Conservation (phyloP, 495 filamentous ascomycete genomes). For the Viridothelium virens region DNA sequence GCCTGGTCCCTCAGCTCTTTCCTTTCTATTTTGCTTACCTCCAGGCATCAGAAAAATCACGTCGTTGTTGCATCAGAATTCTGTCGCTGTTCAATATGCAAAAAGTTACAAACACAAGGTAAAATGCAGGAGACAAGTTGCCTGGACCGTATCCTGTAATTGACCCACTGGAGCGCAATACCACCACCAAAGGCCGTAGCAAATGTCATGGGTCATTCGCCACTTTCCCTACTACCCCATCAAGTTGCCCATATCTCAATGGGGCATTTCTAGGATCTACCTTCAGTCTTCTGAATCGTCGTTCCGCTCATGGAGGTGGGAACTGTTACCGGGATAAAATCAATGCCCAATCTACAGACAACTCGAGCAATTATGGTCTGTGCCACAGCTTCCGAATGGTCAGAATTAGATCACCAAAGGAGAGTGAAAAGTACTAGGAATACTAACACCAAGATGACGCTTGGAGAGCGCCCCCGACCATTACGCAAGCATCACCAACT, state of each 20-base stretch:
- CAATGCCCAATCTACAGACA: slow-evolving; percentile 11
- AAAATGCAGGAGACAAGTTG: slow-evolving; percentile 18
- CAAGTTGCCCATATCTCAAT: slow-evolving; percentile 30
- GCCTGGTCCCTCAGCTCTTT: not conserved
- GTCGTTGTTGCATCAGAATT: not conserved
- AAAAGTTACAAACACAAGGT: slow-evolving; percentile 8
- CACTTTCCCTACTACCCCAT: slow-evolving; percentile 25
- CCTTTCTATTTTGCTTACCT: not conserved
- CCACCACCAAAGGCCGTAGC: slow-evolving; percentile 34
- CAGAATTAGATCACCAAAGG: not conserved
- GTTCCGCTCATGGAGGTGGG: slow-evolving; percentile 11
- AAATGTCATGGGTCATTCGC: slow-evolving; percentile 32
- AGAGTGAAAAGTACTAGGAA: not conserved
- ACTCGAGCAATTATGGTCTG: slow-evolving; percentile 15
- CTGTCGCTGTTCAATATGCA: not conserved
- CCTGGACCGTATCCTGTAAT: slow-evolving; percentile 32
- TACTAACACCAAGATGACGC: slow-evolving; percentile 9
- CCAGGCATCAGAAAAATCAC: slow-evolving; percentile 11
- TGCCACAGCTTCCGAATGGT: not conserved
- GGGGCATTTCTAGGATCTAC: slow-evolving; percentile 18
- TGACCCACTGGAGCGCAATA: slow-evolving; percentile 27
- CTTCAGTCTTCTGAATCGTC: slow-evolving; percentile 11
- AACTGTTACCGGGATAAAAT: slow-evolving; percentile 11
- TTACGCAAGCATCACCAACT: slow-evolving; percentile 3
- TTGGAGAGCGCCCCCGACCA: slow-evolving; percentile 9